A percentile compares a stretch with the other conserved stretches of the same genome.
phyloP scores from a whole-genome alignment of 176 grass and related monocot genomes.

The Avena atlantica region DNA sequence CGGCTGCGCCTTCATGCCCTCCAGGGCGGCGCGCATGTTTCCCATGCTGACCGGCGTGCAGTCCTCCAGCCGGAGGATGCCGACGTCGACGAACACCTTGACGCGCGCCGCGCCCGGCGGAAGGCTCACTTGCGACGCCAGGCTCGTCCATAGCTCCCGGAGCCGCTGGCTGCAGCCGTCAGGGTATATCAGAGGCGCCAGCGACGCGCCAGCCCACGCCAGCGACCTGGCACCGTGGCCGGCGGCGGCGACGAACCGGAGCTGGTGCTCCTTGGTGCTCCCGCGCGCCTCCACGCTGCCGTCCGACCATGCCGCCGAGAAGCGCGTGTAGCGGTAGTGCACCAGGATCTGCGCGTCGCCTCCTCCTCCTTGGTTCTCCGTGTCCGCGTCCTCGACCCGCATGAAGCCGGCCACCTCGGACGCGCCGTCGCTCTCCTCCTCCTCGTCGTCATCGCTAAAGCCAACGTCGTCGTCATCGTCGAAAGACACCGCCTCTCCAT shows the following conservation, averaged over 20 bases:
- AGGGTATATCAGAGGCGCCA: conserved; percentile 6
- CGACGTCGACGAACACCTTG: conserved; percentile 21
- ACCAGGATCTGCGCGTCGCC: not conserved
- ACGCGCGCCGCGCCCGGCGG: not conserved
- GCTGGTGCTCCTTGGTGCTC: not conserved
- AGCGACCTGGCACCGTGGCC: conserved; percentile 1
- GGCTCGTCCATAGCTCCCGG: not conserved
- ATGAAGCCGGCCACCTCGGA: not conserved
- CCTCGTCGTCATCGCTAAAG: not conserved
- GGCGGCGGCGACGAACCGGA: not conserved
- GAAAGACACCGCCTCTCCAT: not conserved
- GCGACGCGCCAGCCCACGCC: not conserved
- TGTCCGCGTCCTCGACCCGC: not conserved
- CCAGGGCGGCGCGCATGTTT: conserved; percentile 15
- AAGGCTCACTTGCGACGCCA: not conserved
- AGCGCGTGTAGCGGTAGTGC: conserved; percentile 22
- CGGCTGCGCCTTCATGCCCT: not conserved
- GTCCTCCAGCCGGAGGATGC: conserved; percentile 31
- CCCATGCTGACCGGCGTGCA: conserved; percentile 6
- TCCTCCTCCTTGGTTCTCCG: not conserved
- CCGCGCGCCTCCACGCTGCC: not conserved
- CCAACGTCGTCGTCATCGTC: not conserved
- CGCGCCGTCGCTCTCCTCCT: not conserved
- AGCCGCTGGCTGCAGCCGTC: not conserved
- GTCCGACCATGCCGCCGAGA: not conserved